phyloP scores from a whole-genome alignment of 371 early-diverging fungal species.

The Catenaria anguillulae region DNA sequence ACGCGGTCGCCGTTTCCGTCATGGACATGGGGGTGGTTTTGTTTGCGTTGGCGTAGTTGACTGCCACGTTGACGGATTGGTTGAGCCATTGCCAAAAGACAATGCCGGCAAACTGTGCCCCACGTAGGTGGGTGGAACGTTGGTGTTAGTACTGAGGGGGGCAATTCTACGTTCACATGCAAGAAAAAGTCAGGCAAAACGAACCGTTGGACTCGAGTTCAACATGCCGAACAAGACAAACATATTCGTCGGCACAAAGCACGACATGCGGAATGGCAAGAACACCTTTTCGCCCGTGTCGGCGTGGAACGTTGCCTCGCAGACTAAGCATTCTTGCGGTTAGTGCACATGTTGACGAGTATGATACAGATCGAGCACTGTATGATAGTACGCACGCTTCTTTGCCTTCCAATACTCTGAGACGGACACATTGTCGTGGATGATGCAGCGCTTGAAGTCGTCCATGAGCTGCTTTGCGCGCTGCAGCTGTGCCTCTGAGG shows the following conservation, averaged over 20 bases:
- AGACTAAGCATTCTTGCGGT: no score
- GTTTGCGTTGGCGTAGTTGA: slow-evolving; percentile 73
- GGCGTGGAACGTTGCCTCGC: slow-evolving; percentile 55
- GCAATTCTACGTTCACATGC: no score
- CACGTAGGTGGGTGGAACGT: no score
- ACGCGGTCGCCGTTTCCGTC: slow-evolving; percentile 48
- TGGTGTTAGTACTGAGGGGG: not conserved
- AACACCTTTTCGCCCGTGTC: slow-evolving; percentile 65
- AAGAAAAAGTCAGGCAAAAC: slow-evolving; percentile 8
- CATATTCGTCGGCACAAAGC: slow-evolving; percentile 70
- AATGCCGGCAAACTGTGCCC: slow-evolving; percentile 39
- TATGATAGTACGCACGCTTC: slow-evolving; percentile 28
- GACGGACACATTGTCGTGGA: slow-evolving; percentile 15
- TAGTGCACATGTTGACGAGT: no score
- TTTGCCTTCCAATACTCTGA: slow-evolving; percentile 57
- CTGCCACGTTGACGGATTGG: slow-evolving; percentile 66
- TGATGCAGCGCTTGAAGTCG: slow-evolving; percentile 33
- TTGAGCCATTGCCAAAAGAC: slow-evolving; percentile 76
- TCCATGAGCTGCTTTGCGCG: slow-evolving; percentile 40
- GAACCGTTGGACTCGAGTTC: slow-evolving; percentile 58
- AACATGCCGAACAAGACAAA: slow-evolving; percentile 65
- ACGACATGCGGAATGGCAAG: slow-evolving; percentile 68
- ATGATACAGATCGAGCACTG: no score
- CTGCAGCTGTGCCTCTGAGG: slow-evolving; percentile 34
- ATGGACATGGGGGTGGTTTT: slow-evolving; percentile 59